Percentiles rank a stretch among this genome's conserved stretches.
phyloP scores from a whole-genome alignment of 2,329 filamentous ascomycete genomes.

The Trichothecium roseum region DNA sequence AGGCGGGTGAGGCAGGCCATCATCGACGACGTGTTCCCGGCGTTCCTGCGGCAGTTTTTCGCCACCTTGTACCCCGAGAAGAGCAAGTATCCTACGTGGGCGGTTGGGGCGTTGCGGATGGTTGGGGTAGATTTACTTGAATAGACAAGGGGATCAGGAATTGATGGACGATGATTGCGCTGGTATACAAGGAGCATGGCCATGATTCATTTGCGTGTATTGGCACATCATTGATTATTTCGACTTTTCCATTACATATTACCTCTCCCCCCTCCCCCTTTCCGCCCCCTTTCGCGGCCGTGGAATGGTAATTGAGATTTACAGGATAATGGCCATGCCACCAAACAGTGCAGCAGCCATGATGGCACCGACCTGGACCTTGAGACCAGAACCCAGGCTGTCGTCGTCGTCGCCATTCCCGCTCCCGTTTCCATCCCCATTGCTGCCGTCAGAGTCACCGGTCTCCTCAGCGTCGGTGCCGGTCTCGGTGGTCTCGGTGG shows the following conservation, averaged over 20 bases:
- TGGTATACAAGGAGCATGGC: no score
- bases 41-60: conserved; percentile 73
- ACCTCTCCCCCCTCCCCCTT: not conserved
- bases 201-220: not conserved
- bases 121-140: conserved; percentile 62
- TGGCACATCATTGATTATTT: not conserved
- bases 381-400: not conserved
- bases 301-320: conserved; percentile 4
- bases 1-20: conserved; percentile 63
- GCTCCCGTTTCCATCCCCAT: not conserved
- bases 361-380: conserved; percentile 7
- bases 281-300: not conserved
- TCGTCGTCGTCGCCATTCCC: not conserved
- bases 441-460: conserved; percentile 9
- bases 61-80: conserved; percentile 49
- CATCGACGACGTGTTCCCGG: conserved; percentile 69
- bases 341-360: conserved; percentile 12
- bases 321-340: conserved; percentile 13
- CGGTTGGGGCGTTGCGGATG: conserved; percentile 62
- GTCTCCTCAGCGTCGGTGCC: conserved; percentile 3
- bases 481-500: conserved; percentile 11
- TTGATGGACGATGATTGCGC: not conserved
- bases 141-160: conserved; percentile 3
- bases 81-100: conserved; percentile 73
- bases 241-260: not conserved